phyloP scores from a whole-genome alignment of 495 filamentous ascomycete species.

The Tuber borchii region DNA sequence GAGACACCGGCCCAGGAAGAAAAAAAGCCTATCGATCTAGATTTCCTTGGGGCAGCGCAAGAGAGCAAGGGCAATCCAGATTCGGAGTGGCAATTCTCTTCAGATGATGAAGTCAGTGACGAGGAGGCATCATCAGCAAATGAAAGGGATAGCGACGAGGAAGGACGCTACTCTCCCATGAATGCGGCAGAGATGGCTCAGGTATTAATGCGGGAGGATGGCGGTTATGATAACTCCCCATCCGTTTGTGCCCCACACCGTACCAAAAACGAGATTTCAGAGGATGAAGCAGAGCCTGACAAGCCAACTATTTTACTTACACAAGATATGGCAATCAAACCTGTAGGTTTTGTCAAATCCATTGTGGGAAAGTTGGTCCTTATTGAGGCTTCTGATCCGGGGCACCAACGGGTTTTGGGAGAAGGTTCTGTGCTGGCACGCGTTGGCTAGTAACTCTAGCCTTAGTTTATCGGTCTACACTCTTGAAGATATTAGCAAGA shows the following conservation, averaged over 20 bases:
- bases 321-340: conserved; percentile 64
- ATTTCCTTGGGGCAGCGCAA: conserved; percentile 45
- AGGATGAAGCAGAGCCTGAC: conserved; percentile 52
- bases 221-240: conserved; percentile 63
- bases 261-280: conserved; percentile 66
- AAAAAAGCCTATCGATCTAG: conserved; percentile 30
- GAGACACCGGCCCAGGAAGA: not conserved
- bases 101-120: not conserved
- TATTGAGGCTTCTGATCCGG: conserved; percentile 70
- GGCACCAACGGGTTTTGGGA: conserved; percentile 76
- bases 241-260: conserved; percentile 47
- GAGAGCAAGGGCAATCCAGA: conserved; percentile 55
- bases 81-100: conserved; percentile 51
- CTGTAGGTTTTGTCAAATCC: conserved; percentile 64
- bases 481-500: no score
- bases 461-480: not conserved
- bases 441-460: no score
- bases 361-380: conserved; percentile 69
- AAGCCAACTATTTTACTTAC: conserved; percentile 70
- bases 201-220: conserved; percentile 68
- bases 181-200: conserved; percentile 70
- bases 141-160: conserved; percentile 54
- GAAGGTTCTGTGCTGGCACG: conserved; percentile 73
- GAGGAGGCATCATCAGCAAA: conserved; percentile 43
- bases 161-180: conserved; percentile 59